phyloP scores from a whole-genome alignment of 371 early-diverging fungal genomes.

The Mucor irregularis region DNA sequence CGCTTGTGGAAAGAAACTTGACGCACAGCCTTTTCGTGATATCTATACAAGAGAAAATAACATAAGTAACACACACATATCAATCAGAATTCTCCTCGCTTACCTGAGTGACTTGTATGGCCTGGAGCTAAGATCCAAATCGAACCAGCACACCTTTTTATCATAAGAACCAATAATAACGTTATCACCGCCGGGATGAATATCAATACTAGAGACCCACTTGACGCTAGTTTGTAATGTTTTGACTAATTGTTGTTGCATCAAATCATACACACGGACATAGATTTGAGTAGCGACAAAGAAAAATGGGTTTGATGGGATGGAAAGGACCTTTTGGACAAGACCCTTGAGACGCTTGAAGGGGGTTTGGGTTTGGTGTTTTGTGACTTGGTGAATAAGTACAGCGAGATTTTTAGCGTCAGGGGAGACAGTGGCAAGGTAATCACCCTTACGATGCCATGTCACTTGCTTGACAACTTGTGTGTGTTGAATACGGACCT shows the following conservation, averaged over 20 bases:
- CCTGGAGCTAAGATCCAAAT: constrained; percentile 87
- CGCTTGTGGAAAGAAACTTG: constrained; percentile 83
- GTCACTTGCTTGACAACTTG: constrained; percentile 76
- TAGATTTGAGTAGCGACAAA: constrained; percentile 75
- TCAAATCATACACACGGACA: constrained; percentile 91
- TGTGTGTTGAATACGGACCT: constrained; percentile 50
- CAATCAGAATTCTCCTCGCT: not conserved
- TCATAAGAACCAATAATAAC: constrained; percentile 95
- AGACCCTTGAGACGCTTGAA: constrained; percentile 86
- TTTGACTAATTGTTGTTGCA: constrained; percentile 80
- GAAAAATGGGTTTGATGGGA: constrained; percentile 52
- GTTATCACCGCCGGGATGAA: constrained; percentile 94
- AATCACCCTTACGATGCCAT: constrained; percentile 98
- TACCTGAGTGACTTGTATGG: constrained; percentile 90
- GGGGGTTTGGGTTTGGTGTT: constrained; percentile 85
- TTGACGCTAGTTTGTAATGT: constrained; percentile 82
- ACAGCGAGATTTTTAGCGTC: constrained; percentile 69
- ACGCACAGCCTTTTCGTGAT: constrained; percentile 89
- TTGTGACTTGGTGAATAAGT: constrained; percentile 90
- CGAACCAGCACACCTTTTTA: constrained; percentile 94
- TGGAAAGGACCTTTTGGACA: constrained; percentile 93
- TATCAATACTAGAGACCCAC: constrained; percentile 94
- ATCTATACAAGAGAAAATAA: constrained; percentile 44
- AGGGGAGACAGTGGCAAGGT: constrained; percentile 85
- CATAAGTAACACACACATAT: not conserved